phyloP scores from a whole-genome alignment of 371 early-diverging fungal genomes.

The Catenaria anguillulae region DNA sequence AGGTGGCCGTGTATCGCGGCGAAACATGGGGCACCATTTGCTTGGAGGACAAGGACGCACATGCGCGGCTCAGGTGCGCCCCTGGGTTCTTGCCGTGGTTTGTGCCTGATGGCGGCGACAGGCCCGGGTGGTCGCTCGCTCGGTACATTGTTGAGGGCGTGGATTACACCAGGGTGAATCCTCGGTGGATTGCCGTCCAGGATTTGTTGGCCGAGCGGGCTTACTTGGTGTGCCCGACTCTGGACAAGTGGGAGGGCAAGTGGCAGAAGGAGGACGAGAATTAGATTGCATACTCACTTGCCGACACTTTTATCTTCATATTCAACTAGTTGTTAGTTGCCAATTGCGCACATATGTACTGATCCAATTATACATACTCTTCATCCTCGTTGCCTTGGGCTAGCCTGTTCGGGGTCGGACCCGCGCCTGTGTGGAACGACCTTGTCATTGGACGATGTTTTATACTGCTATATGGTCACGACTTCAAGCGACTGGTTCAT shows the following conservation, averaged over 20 bases:
- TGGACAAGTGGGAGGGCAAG: background rate
- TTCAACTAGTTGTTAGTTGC: no score
- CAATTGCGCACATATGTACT: no score
- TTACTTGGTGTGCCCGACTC: background rate
- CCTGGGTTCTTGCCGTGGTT: conserved; percentile 5
- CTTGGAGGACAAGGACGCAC: background rate
- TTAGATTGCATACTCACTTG: no score
- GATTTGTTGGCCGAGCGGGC: background rate
- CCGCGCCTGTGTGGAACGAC: no score
- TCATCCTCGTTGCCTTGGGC: no score
- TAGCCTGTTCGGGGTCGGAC: no score
- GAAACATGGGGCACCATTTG: background rate
- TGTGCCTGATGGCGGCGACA: conserved; percentile 1
- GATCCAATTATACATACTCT: no score
- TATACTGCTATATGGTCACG: no score
- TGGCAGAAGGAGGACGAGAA: background rate
- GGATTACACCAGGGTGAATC: background rate
- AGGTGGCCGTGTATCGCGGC: conserved; percentile 5
- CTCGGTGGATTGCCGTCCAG: background rate
- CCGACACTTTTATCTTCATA: no score
- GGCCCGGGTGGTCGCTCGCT: background rate
- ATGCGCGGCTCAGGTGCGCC: no score
- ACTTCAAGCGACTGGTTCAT: no score
- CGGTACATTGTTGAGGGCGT: background rate
- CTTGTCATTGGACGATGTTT: no score